phyloP scores from a whole-genome alignment of 2,329 filamentous ascomycete species.

The Trichoderma guizhouense region DNA sequence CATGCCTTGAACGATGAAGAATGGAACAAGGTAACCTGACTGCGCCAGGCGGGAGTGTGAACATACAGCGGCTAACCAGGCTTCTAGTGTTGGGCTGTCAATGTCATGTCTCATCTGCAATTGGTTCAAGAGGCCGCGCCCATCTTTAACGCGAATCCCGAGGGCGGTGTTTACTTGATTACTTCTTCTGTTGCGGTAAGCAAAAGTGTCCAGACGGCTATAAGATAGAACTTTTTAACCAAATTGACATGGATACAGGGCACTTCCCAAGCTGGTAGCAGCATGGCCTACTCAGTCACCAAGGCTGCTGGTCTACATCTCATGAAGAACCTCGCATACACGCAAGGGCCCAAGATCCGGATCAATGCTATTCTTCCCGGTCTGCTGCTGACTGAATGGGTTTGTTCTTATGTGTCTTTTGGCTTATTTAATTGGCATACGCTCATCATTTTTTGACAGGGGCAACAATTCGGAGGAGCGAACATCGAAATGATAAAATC shows the following conservation, averaged over 20 bases:
- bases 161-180: slow-evolving; percentile 6
- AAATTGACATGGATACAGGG: neutral
- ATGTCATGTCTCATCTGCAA: slow-evolving; percentile 14
- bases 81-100: slow-evolving; percentile 3
- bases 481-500: neutral
- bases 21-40: slow-evolving; percentile 9
- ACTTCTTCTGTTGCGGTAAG: slow-evolving; percentile 14
- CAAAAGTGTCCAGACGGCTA: neutral
- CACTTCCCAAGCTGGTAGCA: neutral
- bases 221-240: neutral
- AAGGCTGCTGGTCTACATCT: slow-evolving; percentile 14
- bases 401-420: neutral
- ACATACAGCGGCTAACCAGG: neutral
- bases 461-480: neutral
- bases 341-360: slow-evolving; percentile 15
- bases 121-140: slow-evolving; percentile 13
- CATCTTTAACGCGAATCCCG: slow-evolving; percentile 13
- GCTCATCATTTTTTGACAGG: slow-evolving; percentile 1
- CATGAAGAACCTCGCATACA: slow-evolving; percentile 14
- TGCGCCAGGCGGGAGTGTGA: too few species aligned
- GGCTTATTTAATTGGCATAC: too few species aligned
- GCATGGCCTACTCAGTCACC: slow-evolving; percentile 13
- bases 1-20: slow-evolving; percentile 6
- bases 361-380: slow-evolving; percentile 15
- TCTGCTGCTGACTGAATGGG: slow-evolving; percentile 14